These are phyloP conservation scores for Talaromyces sp. DNA, from an alignment of 2,329 filamentous ascomycete species.

Conservation along the genomic window DNA sequence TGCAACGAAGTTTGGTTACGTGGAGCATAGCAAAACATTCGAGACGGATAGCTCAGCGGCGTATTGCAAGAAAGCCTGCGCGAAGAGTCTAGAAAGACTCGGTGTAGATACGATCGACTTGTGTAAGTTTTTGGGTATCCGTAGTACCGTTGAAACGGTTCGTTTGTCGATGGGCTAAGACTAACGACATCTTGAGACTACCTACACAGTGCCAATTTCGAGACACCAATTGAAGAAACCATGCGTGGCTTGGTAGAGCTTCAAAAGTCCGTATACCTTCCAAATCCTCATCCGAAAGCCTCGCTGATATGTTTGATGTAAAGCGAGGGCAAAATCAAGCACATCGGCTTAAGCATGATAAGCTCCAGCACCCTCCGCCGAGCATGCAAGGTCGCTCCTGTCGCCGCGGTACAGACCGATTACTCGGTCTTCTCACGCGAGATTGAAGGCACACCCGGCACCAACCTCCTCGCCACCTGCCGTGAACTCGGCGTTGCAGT, in stretches of 20 bases:
- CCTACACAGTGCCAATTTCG: conserved; percentile 42
- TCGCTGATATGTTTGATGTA: background rate
- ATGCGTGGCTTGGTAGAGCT: conserved; percentile 45
- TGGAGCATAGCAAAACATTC: conserved; percentile 16
- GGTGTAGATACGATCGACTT: conserved; percentile 46
- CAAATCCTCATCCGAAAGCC: background rate
- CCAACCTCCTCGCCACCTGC: conserved; percentile 19
- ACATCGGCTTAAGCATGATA: conserved; percentile 55
- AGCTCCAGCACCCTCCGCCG: conserved; percentile 50
- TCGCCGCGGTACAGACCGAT: conserved; percentile 54
- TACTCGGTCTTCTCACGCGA: conserved; percentile 47
- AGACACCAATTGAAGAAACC: conserved; percentile 39
- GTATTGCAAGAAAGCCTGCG: conserved; percentile 20
- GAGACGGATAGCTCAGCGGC: conserved; percentile 36
- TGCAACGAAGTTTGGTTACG: conserved; percentile 50
- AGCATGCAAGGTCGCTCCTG: conserved; percentile 49
- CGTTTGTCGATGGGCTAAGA: background rate
- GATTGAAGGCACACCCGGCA: conserved; percentile 16
- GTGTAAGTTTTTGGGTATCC: conserved; percentile 22
- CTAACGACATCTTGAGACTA: conserved; percentile 32
- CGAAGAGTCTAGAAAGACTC: conserved; percentile 37
- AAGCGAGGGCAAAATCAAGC: conserved; percentile 40
- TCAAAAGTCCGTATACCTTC: conserved; percentile 22
- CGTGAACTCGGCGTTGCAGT: conserved; percentile 23
- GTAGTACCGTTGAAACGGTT: background rate